These are phyloP conservation scores for Phalaenopsis hybrid DNA, from an alignment of 116 monocot species.

Conservation along the genomic window DNA sequence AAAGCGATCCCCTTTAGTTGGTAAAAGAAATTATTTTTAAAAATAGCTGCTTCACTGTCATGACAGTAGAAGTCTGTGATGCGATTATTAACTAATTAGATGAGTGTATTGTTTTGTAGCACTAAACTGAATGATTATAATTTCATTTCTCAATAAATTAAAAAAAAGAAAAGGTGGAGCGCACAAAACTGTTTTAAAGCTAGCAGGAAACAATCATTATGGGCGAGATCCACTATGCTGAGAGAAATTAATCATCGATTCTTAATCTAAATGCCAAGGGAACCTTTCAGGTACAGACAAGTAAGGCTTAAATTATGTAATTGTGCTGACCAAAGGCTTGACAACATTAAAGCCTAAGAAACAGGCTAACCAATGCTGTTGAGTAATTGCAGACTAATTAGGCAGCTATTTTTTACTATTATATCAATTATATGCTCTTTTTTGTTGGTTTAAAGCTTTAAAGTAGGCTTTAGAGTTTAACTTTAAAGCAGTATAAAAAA, in stretches of 20 bases:
- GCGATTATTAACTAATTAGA: no score
- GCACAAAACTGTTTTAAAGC: background rate
- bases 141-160: background rate
- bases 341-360: slow-evolving; percentile 29
- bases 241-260: background rate
- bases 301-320: slow-evolving; percentile 29
- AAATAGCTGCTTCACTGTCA: no score
- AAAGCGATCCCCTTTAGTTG: no score
- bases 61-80: no score
- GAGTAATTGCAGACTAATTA: slow-evolving; percentile 20
- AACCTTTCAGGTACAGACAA: slow-evolving; percentile 31
- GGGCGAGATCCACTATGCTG: slow-evolving; percentile 8
- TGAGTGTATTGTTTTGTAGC: no score
- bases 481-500: background rate
- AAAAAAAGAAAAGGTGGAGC: background rate
- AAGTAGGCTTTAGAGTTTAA: background rate
- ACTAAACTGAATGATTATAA: no score
- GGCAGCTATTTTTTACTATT: slow-evolving; percentile 8
- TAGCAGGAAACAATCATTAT: slow-evolving; percentile 1
- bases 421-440: background rate
- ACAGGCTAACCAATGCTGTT: slow-evolving; percentile 19
- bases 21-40: no score
- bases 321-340: slow-evolving; percentile 31
- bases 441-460: background rate
- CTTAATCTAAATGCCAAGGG: background rate